Base-by-base conservation (phyloP, 1,284 basidiomycete species). In the Rhizopogon hawkerae region DNA sequence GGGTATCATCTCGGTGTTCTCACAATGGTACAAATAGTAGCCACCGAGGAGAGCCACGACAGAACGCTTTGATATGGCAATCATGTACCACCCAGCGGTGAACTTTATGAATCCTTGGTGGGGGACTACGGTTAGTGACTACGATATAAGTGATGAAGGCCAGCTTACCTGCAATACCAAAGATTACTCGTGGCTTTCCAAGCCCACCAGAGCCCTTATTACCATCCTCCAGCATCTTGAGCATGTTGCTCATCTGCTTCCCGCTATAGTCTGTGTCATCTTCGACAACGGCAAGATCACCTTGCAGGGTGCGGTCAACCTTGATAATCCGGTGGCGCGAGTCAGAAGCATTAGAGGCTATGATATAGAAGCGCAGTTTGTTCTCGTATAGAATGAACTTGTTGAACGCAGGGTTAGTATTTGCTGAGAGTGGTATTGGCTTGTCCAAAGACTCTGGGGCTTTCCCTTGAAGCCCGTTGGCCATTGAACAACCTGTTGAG, bases 11-110 rank as follows among this genome's bases (percentile, higher is more conserved):
- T 92, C 88, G 1, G 92, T 91, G 60, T 82, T 87, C 64, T 98
- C 96, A 68, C 92, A 96, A 60, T 98, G 96, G 61, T 96, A 98
- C 38, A 98, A 75, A 63, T 98, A 98, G 64, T 98, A 95, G 0
- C 95, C 96, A 1, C 95, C 96, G 3, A 99, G 74, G 1, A 99
- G 77, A 0, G 92, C 92, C 18, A 98, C 95, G 4, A 93, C 88
- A 6, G 89, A 89, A 29, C 95, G 81, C 63, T 92, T 90, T 31
- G 89, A 86, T 59, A 98, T 86, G 26, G 94, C 70, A 45, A 96
- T 76, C 77, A 95, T 84, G 62, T 96, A 94, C 87, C 89, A 95
- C 7, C 90, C 88, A 1, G 89, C 85, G 1, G 92, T 94, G 61
- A 95, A 94, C 41, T 80, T 78, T 50, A 94, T 82, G 60, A 96